Evolutionary conservation across 1,284 basidiomycete genomes (phyloP).

Genomic region (Porphyrellus sp.): DNA sequence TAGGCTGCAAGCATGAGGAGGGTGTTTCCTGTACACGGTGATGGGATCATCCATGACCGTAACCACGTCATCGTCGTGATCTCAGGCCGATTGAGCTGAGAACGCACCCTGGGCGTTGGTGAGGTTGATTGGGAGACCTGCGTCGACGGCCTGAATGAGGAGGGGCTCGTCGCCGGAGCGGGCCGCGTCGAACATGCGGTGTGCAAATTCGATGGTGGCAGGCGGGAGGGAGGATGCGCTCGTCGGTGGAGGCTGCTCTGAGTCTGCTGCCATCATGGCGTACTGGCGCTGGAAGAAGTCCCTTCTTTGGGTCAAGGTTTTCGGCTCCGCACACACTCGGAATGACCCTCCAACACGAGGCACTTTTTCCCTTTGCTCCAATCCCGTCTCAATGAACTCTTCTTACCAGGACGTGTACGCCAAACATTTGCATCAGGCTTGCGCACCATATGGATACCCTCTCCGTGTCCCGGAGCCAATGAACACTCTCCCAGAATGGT

Average conservation of each 20-base stretch:
- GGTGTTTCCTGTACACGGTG: conserved; percentile 60
- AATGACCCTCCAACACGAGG: too few relatives aligned
- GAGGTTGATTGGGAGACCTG: conserved; percentile 75
- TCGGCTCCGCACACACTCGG: too few relatives aligned
- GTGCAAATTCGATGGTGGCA: conserved; percentile 66
- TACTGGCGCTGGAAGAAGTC: too few relatives aligned
- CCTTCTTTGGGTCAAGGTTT: too few relatives aligned
- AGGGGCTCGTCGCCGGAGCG: conserved; percentile 55
- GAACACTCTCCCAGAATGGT: not conserved
- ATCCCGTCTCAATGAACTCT: too few relatives aligned
- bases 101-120: conserved; percentile 66
- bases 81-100: not conserved
- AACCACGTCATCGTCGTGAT: not conserved
- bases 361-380: too few relatives aligned
- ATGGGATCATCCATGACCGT: too few relatives aligned
- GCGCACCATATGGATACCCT: not conserved
- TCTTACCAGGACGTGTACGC: not conserved
- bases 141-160: conserved; percentile 59
- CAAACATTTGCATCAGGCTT: not conserved
- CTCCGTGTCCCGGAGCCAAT: not conserved
- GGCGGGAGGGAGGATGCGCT: conserved; percentile 29
- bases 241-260: not conserved
- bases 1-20: conserved; percentile 84
- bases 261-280: too few relatives aligned
- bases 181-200: conserved; percentile 75